Percentiles rank a stretch among this genome's conserved stretches.
These are phyloP conservation scores for Saccharomycopsis sp. DNA, from an alignment of 805 yeast species.

Conservation along the genomic window DNA sequence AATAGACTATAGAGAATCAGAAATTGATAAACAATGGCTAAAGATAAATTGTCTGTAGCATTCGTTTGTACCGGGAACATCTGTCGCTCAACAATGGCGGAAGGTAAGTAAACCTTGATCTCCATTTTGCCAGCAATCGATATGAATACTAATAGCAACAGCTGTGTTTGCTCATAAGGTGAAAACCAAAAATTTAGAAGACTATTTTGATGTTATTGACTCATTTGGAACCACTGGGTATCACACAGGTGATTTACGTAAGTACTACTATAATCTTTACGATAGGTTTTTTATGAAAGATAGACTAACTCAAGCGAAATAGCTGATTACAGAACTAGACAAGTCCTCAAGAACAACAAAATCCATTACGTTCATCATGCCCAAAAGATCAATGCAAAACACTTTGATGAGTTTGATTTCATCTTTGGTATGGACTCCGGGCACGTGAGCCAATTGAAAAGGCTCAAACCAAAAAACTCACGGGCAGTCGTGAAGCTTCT, in stretches of 20 bases:
- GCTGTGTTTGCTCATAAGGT: constrained; percentile 14
- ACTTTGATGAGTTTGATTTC: constrained; percentile 11
- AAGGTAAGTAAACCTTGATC: constrained; percentile 1
- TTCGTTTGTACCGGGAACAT: constrained; percentile 18
- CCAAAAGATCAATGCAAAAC: constrained; percentile 2
- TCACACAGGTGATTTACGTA: constrained; percentile 14
- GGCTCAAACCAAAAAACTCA: constrained; percentile 4
- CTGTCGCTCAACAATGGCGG: constrained; percentile 20
- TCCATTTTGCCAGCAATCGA: neutral
- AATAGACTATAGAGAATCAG: no score
- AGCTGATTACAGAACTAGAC: constrained; percentile 11
- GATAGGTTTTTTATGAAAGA: neutral
- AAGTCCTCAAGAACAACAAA: constrained; percentile 7
- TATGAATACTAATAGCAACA: neutral
- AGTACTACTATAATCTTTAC: neutral
- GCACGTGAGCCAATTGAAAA: constrained; percentile 9
- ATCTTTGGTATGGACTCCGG: constrained; percentile 14
- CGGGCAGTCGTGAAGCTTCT: constrained; percentile 6
- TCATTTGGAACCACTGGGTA: constrained; percentile 15
- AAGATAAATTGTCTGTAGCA: constrained; percentile 11
- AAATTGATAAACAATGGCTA: neutral
- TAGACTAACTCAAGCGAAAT: neutral
- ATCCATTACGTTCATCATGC: constrained; percentile 9
- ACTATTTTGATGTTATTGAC: constrained; percentile 9
- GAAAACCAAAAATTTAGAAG: constrained; percentile 1